Evolutionary conservation across 805 yeast genomes (phyloP).

Genomic region (Ogataea paradorogensis): DNA sequence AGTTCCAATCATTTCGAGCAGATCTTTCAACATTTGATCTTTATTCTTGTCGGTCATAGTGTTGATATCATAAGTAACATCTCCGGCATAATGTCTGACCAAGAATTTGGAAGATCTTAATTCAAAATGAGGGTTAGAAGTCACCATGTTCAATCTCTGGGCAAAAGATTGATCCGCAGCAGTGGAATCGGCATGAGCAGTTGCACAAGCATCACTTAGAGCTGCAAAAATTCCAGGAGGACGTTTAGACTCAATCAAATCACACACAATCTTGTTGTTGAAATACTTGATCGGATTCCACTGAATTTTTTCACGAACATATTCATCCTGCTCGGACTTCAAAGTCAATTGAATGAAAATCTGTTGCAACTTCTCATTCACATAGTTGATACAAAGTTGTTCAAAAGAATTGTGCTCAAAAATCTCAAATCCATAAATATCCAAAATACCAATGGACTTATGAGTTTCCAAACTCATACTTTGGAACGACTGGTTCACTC

Average conservation of each 20-base stretch:
- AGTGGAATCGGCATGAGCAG: slow-evolving; percentile 95
- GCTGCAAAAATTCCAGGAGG: slow-evolving; percentile 98
- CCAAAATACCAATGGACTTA: slow-evolving; percentile 88
- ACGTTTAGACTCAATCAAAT: slow-evolving; percentile 85
- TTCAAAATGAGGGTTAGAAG: slow-evolving; percentile 83
- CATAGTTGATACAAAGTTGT: slow-evolving; percentile 93
- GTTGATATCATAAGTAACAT: slow-evolving; percentile 85
- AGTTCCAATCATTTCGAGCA: slow-evolving; percentile 72
- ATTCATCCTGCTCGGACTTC: slow-evolving; percentile 97
- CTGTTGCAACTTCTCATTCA: slow-evolving; percentile 93
- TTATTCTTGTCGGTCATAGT: slow-evolving; percentile 97
- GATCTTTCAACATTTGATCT: slow-evolving; percentile 86
- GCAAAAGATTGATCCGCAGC: slow-evolving; percentile 98
- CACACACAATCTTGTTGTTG: slow-evolving; percentile 95
- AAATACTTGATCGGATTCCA: slow-evolving; percentile 98
- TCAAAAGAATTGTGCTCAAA: slow-evolving; percentile 94
- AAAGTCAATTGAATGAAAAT: slow-evolving; percentile 93
- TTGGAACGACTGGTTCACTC: slow-evolving; percentile 80
- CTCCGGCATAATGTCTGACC: slow-evolving; percentile 97
- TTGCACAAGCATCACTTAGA: slow-evolving; percentile 93
- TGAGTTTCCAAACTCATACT: slow-evolving; percentile 37
- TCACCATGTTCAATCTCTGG: slow-evolving; percentile 82
- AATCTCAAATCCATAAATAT: slow-evolving; percentile 95
- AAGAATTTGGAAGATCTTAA: slow-evolving; percentile 83
- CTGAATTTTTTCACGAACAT: slow-evolving; percentile 88